A percentile compares a stretch with the other conserved stretches of the same genome.
Conservation (phyloP, 345 rosid species). For the Dimocarpus longan region DNA sequence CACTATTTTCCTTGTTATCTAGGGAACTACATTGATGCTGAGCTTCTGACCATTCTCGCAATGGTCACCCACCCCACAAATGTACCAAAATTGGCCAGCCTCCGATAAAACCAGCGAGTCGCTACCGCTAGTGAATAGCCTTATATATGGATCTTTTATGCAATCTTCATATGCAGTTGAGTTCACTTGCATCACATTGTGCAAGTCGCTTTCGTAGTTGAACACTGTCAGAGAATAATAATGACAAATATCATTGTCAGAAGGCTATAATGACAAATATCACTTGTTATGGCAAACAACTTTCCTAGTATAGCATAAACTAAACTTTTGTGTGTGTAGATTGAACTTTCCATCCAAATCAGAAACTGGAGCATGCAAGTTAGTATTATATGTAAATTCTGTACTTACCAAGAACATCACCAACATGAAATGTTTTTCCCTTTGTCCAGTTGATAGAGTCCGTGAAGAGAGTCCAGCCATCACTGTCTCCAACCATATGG, state of each 20-base stretch:
- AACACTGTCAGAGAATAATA: constrained; percentile 33
- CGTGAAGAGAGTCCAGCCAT: constrained; percentile 37
- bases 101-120: constrained; percentile 25
- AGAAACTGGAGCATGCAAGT: constrained; percentile 4
- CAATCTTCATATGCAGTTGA: constrained; percentile 42
- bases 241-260: constrained; percentile 4
- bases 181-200: constrained; percentile 49
- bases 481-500: constrained; percentile 36
- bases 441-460: constrained; percentile 41
- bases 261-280: constrained; percentile 5
- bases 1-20: not conserved
- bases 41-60: constrained; percentile 24
- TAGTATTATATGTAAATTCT: not conserved
- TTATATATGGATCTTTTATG: constrained; percentile 28
- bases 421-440: constrained; percentile 44
- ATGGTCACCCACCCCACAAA: constrained; percentile 20
- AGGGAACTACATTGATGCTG: constrained; percentile 18
- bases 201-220: constrained; percentile 32
- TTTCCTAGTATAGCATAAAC: not conserved
- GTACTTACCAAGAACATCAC: constrained; percentile 37
- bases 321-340: not conserved
- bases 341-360: not conserved
- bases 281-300: not conserved
- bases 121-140: constrained; percentile 36
- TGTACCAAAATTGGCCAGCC: constrained; percentile 14